These are phyloP conservation scores for Aspergillus steynii DNA, from an alignment of 495 filamentous ascomycete species.

Conservation along the genomic window DNA sequence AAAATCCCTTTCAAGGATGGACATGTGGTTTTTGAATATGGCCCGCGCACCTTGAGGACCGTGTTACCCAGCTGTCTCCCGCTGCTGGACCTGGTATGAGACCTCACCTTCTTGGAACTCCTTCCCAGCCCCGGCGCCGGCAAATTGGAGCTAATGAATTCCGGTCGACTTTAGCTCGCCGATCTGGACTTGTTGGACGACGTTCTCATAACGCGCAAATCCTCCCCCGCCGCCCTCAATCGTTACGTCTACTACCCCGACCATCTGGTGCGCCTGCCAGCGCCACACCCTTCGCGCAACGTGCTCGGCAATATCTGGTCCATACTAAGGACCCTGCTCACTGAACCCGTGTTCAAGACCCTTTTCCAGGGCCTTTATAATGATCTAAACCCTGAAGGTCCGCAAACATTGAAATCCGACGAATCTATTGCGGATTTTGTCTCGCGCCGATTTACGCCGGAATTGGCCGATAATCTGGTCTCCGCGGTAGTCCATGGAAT, in stretches of 20 bases:
- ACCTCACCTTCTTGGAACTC: background rate
- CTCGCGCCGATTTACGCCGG: conserved; percentile 51
- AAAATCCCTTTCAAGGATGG: conserved; percentile 58
- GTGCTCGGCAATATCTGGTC: conserved; percentile 26
- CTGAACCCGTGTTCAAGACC: conserved; percentile 66
- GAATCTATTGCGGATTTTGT: conserved; percentile 75
- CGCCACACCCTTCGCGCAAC: conserved; percentile 28
- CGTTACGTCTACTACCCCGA: conserved; percentile 95
- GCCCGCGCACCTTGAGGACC: conserved; percentile 76
- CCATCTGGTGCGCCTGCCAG: conserved; percentile 73
- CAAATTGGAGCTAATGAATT: background rate
- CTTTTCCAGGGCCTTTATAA: conserved; percentile 31
- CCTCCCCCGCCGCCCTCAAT: conserved; percentile 52
- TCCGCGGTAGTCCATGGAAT: conserved; percentile 87
- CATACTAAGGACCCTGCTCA: conserved; percentile 35
- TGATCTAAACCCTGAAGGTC: conserved; percentile 36
- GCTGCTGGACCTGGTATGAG: conserved; percentile 58
- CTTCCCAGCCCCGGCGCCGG: too few relatives aligned
- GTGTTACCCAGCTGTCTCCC: conserved; percentile 45
- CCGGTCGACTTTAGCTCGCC: conserved; percentile 50
- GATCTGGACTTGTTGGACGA: conserved; percentile 62
- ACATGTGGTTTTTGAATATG: conserved; percentile 76
- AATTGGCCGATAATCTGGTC: conserved; percentile 69
- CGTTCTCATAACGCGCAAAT: conserved; percentile 56
- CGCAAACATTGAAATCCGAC: conserved; percentile 46